Base-by-base conservation (phyloP, 78 protist species). In the Dictyostelium purpureum region DNA sequence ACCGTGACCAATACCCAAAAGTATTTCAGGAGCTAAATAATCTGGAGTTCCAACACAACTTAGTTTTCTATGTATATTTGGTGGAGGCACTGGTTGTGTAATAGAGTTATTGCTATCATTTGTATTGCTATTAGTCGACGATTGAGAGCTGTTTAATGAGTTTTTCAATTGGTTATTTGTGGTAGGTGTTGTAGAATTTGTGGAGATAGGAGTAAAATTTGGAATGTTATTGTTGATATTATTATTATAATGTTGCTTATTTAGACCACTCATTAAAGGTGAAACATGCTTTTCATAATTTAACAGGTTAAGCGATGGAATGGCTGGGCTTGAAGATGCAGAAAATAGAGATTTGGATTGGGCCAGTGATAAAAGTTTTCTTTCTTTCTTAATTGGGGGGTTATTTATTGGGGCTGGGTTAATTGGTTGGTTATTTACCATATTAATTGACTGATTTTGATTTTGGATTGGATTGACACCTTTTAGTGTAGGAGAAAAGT, bases 31-130 rank as follows among this genome's bases (percentile, higher is more conserved):
- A 10, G 99, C 98, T 40, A 98, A 52, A 82, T 98, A 98, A 75
- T 98, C 99, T 6, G 99, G 99, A 11, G 99, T 98, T n/a, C 99
- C 99, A 33, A 95, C 88, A 38, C 95, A 81, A 28, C 87, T 71
- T 54, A 85, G 56, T 28, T 82, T 92, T 82, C 95, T 65, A 65
- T 35, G 19, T 2, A 47, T 92, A 75, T 75, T 75, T 51, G 54
- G 81, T 75, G 42, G 81, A 26, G 81, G 61, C 52, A 75, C 47
- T 31, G 52, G 57, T 16, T 77, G 80, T 54, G 87, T 56, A 5
- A 40, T 35, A 4, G 21, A 5, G 26, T 31, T 61, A 56, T 47
- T 65, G 12, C 56, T 78, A 10, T 56, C 7, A 6, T 28, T 42
- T 6, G 19, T 61, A 26, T 38, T 49, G 67, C 47, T 59, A 21